Conservation (phyloP, 2,329 filamentous ascomycete genomes). For the Hymenoscyphus linearis region DNA sequence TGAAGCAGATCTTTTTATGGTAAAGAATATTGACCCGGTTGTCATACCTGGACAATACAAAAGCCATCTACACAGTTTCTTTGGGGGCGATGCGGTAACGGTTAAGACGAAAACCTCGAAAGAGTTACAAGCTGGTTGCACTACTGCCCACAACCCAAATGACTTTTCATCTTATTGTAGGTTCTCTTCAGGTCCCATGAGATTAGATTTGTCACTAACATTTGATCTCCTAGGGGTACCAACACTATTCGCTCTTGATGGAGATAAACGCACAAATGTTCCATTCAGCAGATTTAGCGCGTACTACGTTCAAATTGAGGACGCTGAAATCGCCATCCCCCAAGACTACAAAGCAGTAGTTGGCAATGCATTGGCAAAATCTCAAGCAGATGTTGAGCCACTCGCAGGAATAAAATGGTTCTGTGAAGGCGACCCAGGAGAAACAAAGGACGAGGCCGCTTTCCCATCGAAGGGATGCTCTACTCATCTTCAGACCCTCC, state of each 20-base stretch:
- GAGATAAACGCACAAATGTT: slow-evolving; percentile 32
- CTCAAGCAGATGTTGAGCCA: slow-evolving; percentile 28
- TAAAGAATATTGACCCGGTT: slow-evolving; percentile 42
- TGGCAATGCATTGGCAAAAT: slow-evolving; percentile 36
- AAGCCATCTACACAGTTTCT: slow-evolving; percentile 41
- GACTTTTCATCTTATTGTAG: slow-evolving; percentile 42
- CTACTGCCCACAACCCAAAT: slow-evolving; percentile 41
- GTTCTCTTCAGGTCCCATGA: slow-evolving; percentile 2
- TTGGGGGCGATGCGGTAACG: slow-evolving; percentile 39
- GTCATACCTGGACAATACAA: slow-evolving; percentile 38
- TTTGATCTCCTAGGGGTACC: slow-evolving; percentile 33
- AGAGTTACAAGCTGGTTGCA: slow-evolving; percentile 39
- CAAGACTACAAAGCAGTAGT: slow-evolving; percentile 40
- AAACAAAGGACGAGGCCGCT: slow-evolving; percentile 24
- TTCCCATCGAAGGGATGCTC: slow-evolving; percentile 35
- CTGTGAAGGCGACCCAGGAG: slow-evolving; percentile 32
- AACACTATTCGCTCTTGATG: slow-evolving; percentile 35
- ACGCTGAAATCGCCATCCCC: slow-evolving; percentile 41
- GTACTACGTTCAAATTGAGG: slow-evolving; percentile 40
- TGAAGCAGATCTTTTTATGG: slow-evolving; percentile 33
- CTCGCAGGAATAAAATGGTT: slow-evolving; percentile 33
- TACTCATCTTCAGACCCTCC: slow-evolving; percentile 40
- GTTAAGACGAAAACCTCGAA: slow-evolving; percentile 34
- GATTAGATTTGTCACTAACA: background rate
- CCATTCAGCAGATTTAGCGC: slow-evolving; percentile 38